A percentile compares a stretch with the other conserved stretches of the same genome.
phyloP scores from a whole-genome alignment of 768 basidiomycete species.

The Suillus variegatus region DNA sequence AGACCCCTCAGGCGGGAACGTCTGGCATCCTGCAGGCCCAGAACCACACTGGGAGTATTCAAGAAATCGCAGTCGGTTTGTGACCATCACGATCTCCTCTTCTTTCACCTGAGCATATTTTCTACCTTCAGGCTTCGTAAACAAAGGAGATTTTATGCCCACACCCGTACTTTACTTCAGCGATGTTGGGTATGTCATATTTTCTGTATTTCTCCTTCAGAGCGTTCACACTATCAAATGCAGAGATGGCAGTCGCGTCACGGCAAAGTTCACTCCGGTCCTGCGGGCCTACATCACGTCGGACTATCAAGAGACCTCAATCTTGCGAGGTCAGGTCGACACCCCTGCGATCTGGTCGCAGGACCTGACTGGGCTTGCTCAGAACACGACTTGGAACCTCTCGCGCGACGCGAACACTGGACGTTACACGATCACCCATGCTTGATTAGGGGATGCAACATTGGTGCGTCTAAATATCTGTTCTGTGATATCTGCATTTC shows the following conservation, averaged over 20 bases:
- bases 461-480: not conserved
- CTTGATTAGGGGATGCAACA: not conserved
- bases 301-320: slow-evolving; percentile 1
- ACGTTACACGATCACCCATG: not conserved
- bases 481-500: not conserved
- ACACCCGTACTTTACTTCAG: not conserved
- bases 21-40: not conserved
- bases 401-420: not conserved
- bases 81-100: not conserved
- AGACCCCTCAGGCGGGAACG: not conserved
- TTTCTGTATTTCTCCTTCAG: not conserved
- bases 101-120: not conserved
- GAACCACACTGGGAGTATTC: not conserved
- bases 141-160: not conserved
- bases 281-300: slow-evolving; percentile 5
- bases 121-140: not conserved
- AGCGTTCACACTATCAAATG: not conserved
- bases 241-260: not conserved
- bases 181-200: not conserved
- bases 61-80: not conserved
- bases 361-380: not conserved
- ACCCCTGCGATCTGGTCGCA: not conserved
- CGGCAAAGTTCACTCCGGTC: not conserved
- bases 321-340: not conserved
- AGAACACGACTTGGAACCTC: not conserved